These are phyloP conservation scores for Kokia cookei DNA, from an alignment of 441 rosid genomes.

Conservation along the genomic window DNA sequence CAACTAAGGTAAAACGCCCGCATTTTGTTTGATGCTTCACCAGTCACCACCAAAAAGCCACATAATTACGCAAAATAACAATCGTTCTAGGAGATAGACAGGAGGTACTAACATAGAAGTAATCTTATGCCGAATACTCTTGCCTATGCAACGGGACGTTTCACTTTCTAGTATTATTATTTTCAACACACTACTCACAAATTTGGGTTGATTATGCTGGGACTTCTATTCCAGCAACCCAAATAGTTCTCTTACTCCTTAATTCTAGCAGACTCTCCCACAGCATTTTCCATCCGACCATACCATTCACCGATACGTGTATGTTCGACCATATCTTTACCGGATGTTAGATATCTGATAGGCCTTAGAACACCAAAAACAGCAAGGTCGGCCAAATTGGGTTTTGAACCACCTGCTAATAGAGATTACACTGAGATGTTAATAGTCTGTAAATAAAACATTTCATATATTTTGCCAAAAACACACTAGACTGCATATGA, in stretches of 20 bases:
- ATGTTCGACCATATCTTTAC: constrained; percentile 87
- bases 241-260: constrained; percentile 17
- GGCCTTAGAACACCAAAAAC: constrained; percentile 93
- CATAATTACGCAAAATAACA: neutral
- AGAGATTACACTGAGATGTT: neutral
- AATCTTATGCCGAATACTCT: neutral
- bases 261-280: constrained; percentile 61
- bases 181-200: neutral
- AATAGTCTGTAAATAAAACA: neutral
- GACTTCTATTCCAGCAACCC: neutral
- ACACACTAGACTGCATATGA: neutral
- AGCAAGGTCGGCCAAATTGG: constrained; percentile 89
- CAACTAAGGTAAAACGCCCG: neutral
- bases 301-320: constrained; percentile 91
- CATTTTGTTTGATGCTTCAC: neutral
- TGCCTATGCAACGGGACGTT: neutral
- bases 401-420: constrained; percentile 64
- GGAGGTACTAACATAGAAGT: too few species aligned
- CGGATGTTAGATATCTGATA: constrained; percentile 65
- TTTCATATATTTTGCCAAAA: neutral
- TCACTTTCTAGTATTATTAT: neutral
- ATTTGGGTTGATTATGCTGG: neutral
- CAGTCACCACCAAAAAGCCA: neutral
- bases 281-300: constrained; percentile 61
- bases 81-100: neutral